Percentiles rank a stretch among this genome's conserved stretches.
Evolutionary conservation across 2,329 filamentous ascomycete species (phyloP).

Genomic region (Claviceps paspali): DNA sequence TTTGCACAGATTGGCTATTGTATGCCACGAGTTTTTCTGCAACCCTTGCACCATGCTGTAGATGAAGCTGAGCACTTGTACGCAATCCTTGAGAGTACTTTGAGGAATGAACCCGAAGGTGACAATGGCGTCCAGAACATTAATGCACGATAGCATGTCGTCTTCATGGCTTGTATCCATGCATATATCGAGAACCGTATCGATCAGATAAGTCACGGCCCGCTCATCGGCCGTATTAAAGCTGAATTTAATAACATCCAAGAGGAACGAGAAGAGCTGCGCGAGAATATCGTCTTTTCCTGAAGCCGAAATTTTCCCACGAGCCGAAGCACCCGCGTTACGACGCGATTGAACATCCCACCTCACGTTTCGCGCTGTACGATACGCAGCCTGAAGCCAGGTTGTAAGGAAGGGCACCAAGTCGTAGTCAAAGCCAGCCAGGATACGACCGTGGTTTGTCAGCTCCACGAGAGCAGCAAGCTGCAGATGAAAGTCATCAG

Average conservation of each 20-base stretch:
- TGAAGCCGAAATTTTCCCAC: conserved; percentile 20
- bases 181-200: conserved; percentile 49
- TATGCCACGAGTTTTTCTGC: conserved; percentile 52
- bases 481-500: conserved; percentile 51
- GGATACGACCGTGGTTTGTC: conserved; percentile 43
- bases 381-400: conserved; percentile 45
- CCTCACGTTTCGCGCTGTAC: conserved; percentile 34
- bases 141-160: conserved; percentile 52
- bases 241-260: conserved; percentile 61
- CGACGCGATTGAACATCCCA: conserved; percentile 25
- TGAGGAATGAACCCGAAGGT: conserved; percentile 56
- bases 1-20: conserved; percentile 52
- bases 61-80: conserved; percentile 58
- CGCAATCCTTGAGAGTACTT: conserved; percentile 45
- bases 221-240: conserved; percentile 51
- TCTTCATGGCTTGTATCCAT: conserved; percentile 47
- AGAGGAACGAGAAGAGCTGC: conserved; percentile 48
- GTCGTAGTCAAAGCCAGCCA: conserved; percentile 54
- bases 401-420: conserved; percentile 44
- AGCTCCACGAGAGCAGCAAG: conserved; percentile 47
- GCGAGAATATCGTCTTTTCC: conserved; percentile 47
- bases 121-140: conserved; percentile 53
- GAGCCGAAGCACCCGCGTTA: conserved; percentile 22
- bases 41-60: conserved; percentile 48
- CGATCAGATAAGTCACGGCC: conserved; percentile 45